Evolutionary conservation across 805 yeast species (phyloP).

Genomic region (Yarrowia osloensis): DNA sequence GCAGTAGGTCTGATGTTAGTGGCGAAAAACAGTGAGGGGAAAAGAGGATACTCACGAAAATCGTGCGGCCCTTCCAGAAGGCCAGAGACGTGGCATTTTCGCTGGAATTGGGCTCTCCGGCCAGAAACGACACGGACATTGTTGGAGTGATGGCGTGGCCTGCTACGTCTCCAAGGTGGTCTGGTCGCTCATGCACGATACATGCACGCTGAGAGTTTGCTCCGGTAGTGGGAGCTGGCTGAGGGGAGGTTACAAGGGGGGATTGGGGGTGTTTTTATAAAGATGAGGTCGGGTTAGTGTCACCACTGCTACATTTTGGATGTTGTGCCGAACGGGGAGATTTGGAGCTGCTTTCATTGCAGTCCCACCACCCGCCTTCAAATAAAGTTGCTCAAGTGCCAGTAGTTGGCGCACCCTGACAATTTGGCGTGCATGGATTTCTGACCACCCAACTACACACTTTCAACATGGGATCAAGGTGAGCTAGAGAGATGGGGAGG

Average conservation of each 20-base stretch:
- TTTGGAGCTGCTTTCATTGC: no score
- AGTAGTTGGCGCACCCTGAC: not conserved
- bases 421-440: slow-evolving; percentile 14
- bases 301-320: no score
- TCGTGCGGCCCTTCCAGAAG: slow-evolving; percentile 24
- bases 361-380: no score
- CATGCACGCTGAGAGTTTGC: not conserved
- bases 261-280: not conserved
- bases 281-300: no score
- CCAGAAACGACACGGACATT: slow-evolving; percentile 52
- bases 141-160: not conserved
- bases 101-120: slow-evolving; percentile 74
- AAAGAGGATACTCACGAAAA: slow-evolving; percentile 19
- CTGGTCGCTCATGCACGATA: not conserved
- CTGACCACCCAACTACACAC: slow-evolving; percentile 1
- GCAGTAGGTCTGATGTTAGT: slow-evolving; percentile 56
- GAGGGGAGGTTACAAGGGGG: not conserved
- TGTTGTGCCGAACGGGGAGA: no score
- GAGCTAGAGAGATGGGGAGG: not conserved
- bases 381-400: not conserved
- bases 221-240: not conserved
- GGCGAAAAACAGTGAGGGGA: no score
- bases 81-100: slow-evolving; percentile 27
- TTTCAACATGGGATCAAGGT: slow-evolving; percentile 17
- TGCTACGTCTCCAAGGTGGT: not conserved